Percentiles rank a stretch among this genome's conserved stretches.
Evolutionary conservation across 345 rosid genomes (phyloP).

Genomic region (Populus davidiana): DNA sequence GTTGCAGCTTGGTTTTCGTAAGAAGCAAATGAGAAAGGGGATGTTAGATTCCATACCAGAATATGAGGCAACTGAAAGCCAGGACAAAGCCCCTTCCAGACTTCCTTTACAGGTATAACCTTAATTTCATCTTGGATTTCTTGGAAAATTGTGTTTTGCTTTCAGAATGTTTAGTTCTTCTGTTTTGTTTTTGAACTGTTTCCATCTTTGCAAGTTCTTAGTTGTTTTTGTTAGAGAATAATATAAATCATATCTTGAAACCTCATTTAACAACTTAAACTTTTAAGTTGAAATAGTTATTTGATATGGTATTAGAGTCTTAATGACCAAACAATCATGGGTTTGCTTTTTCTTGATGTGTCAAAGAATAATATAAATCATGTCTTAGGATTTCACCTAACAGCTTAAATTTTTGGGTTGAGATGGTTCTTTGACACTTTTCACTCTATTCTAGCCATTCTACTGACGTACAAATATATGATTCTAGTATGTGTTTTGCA

Average conservation of each 20-base stretch:
- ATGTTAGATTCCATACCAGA: conserved; percentile 23
- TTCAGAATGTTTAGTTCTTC: background rate
- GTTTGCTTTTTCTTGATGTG: no score
- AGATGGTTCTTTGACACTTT: no score
- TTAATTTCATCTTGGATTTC: background rate
- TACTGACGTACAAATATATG: background rate
- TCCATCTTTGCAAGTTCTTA: background rate
- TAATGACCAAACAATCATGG: no score
- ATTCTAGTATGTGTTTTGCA: background rate
- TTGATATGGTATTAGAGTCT: no score
- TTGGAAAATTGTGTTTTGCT: background rate
- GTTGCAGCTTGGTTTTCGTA: conserved; percentile 14
- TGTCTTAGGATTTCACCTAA: no score
- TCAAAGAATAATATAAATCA: no score
- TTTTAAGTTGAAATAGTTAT: no score
- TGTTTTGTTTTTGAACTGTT: background rate
- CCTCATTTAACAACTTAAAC: no score
- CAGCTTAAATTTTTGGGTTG: no score
- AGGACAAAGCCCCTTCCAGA: conserved; percentile 7
- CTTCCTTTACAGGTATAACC: conserved; percentile 14
- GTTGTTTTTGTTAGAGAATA: background rate
- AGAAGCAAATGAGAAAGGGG: conserved; percentile 16
- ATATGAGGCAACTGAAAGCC: conserved; percentile 14
- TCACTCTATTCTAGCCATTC: background rate
- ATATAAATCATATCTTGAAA: no score